Evolutionary conservation across 1,139 yeast species (phyloP), one percentile per base, ranked within the genome.

Genomic region (Geotrichum siamense): DNA sequence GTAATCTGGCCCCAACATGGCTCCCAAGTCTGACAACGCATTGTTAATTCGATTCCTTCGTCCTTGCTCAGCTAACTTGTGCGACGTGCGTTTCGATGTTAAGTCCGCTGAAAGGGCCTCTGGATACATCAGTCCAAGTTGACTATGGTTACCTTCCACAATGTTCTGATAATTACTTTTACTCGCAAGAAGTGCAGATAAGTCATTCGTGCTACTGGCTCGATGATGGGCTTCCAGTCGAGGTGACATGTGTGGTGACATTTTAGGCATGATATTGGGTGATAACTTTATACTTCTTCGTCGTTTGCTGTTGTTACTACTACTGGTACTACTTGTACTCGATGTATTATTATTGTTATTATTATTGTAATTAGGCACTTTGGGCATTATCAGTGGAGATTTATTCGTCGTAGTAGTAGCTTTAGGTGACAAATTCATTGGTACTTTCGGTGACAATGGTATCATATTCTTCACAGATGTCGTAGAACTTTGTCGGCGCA

Each of bases 61-160:
- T 9, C 96, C 97, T 63, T 91, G 96, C 64, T 91, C 98, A 0
- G 98, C 97, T 22, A 85, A 72, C 59, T 91, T 89, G 63, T 91
- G 98, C 21, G 84, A 79, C 3, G 91, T 82, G 41, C 69, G 61
- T 51, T 68, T 68, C 20, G 66, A 61, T 15, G 69, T 64, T 45
- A 68, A 51, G 34, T 66, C 69, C 5, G 62, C 61, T 20, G 65
- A 57, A 40, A 68, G 54, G 15, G 64, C 64, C 42, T 64, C 69
- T 1, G 72, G 70, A 41, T 66, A 64, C 25, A 63, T 52, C 25
- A 68, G 55, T 1, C 71, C 72, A 16, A 68, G 58, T 41, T 64
- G 68, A 43, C 54, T 59, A 53, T 68, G 70, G 21, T 62, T 65
- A 30, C 72, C 72, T 44, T 68, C 72, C n/a, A 68, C 57, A 28